Base-by-base conservation (phyloP, 192 early-diverging fungal species). In the Backusella liffmaniae region DNA sequence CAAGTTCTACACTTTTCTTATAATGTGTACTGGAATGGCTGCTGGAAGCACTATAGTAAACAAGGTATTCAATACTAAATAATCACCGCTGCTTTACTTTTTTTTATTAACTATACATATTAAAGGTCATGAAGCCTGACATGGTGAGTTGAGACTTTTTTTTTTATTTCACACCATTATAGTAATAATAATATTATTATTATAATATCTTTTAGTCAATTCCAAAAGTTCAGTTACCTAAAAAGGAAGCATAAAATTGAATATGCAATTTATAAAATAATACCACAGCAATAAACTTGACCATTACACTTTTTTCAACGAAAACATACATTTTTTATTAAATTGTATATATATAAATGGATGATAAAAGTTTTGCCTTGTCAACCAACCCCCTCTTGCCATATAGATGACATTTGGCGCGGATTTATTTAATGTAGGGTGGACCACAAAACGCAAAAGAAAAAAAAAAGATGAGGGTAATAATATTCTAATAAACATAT, bases 11-110 rank as follows among this genome's bases (percentile, higher is more conserved):
- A 76, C 75, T 9, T 76, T 76, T 56, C 32, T 76, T 9, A 53
- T 62, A 16, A 51, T 76, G 23, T 76, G 75, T 32, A 56, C 68
- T 30, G 75, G 75, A 56, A 76, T 76, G 75, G 75, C 68, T n/a
- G 51, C 42, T 37, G 75, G 75, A 42, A 76, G 75, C 18, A 76
- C 75, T 26, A 56, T 59, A 41, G 68, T 76, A 6, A 46, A 76
- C 37, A 76, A 76, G 75, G 75, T 62, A 62, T 62, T 29, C 12
- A 12, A 26, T 66, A 71, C 29, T 1, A 72, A 30, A 32, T 5
- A n/a, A 72, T 21, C 15, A 21, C 7, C 49, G 4, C 29, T 49
- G 10, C 51, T 9, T 29, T 30, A 5, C 4, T 72, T 30, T 15
- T 18, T 18, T 49, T 51, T 16, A 49, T 49, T 51, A 46, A 70